Evolutionary conservation across 2,329 filamentous ascomycete species (phyloP).

Genomic region (Septoria linicola): DNA sequence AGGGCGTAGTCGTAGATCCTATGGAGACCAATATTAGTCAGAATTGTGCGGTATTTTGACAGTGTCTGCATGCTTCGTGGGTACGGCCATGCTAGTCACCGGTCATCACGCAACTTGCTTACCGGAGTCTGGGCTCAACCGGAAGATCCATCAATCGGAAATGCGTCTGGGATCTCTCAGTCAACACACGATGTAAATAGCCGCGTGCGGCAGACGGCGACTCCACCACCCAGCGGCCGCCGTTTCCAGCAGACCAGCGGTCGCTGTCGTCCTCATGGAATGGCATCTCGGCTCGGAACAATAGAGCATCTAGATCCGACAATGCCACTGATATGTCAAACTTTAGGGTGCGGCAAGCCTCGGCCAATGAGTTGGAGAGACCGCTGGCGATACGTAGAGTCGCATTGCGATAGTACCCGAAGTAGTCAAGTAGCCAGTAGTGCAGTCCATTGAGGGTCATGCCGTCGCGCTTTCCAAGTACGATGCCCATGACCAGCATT

Average conservation of each 20-base stretch:
- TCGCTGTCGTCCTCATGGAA: no score
- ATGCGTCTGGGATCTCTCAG: not conserved
- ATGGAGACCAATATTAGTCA: no score
- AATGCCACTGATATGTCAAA: no score
- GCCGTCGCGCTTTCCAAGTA: not conserved
- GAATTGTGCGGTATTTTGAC: no score
- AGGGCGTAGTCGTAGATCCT: conserved; percentile 17
- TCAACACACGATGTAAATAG: not conserved
- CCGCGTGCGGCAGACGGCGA: not conserved
- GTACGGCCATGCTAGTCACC: no score
- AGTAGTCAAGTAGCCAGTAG: conserved; percentile 5
- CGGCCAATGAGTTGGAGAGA: no score
- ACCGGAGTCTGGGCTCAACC: conserved; percentile 11
- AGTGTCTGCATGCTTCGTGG: no score
- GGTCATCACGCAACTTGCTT: no score
- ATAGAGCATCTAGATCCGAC: not conserved
- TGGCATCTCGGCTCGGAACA: not conserved
- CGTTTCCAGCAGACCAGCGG: no score
- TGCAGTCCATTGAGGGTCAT: not conserved
- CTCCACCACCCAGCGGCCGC: not conserved
- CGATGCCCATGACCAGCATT: conserved; percentile 10
- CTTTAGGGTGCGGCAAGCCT: no score
- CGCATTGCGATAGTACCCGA: not conserved
- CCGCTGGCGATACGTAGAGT: not conserved
- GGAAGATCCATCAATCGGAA: conserved; percentile 20